Percentiles rank a stretch among this genome's conserved stretches.
Evolutionary conservation across 2,329 filamentous ascomycete genomes (phyloP).

Genomic region (Colletotrichum agaves): DNA sequence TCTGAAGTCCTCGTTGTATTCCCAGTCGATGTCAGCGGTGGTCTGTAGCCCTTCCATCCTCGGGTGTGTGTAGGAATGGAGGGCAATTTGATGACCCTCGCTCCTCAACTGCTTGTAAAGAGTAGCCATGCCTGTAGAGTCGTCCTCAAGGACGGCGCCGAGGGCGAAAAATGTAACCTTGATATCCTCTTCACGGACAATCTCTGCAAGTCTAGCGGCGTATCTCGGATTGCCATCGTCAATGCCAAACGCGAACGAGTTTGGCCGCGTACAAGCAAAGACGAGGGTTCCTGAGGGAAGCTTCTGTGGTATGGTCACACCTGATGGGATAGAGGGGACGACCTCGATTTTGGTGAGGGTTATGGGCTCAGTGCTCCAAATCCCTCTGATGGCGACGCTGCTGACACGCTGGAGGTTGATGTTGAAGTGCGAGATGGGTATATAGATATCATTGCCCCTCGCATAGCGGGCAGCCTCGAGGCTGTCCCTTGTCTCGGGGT

Average conservation of each 20-base stretch:
- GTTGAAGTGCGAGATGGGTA: slow-evolving; percentile 73
- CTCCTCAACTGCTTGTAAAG: slow-evolving; percentile 72
- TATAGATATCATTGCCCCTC: slow-evolving; percentile 67
- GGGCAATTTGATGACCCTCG: slow-evolving; percentile 73
- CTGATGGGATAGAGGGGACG: slow-evolving; percentile 62
- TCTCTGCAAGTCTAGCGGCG: slow-evolving; percentile 59
- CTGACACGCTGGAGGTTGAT: slow-evolving; percentile 66
- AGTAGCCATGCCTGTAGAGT: slow-evolving; percentile 67
- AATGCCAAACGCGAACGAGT: slow-evolving; percentile 78
- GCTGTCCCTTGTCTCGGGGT: slow-evolving; percentile 75
- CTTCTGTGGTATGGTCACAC: slow-evolving; percentile 66
- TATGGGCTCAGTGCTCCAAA: slow-evolving; percentile 65
- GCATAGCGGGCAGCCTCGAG: slow-evolving; percentile 71
- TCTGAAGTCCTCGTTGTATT: slow-evolving; percentile 66
- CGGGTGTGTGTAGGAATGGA: slow-evolving; percentile 77
- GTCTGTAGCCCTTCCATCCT: slow-evolving; percentile 68
- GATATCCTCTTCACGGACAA: slow-evolving; percentile 69
- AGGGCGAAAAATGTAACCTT: slow-evolving; percentile 79
- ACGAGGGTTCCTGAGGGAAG: slow-evolving; percentile 69
- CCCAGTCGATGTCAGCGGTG: slow-evolving; percentile 68
- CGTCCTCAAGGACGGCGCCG: slow-evolving; percentile 69
- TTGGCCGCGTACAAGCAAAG: slow-evolving; percentile 73
- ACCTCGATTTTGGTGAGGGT: slow-evolving; percentile 69
- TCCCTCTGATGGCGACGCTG: slow-evolving; percentile 72
- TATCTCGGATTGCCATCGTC: slow-evolving; percentile 71